phyloP scores from a whole-genome alignment of 345 rosid genomes.

The Arabis alpina region DNA sequence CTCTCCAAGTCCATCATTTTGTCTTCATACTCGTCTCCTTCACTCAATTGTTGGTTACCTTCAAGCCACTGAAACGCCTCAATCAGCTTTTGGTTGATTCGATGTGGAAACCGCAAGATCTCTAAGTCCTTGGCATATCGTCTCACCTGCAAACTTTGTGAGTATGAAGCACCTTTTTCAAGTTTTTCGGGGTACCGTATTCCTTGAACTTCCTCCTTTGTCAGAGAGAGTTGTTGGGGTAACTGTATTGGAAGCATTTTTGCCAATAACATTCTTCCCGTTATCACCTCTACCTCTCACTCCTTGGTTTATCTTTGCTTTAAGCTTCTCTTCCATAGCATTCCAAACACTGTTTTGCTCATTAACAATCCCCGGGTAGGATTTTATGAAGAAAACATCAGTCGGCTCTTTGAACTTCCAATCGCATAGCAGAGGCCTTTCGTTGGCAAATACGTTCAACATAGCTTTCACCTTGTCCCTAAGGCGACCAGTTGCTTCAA shows the following conservation, averaged over 20 bases:
- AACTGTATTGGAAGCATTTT: constrained; percentile 38
- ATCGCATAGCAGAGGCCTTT: constrained; percentile 35
- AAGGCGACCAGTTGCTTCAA: constrained; percentile 27
- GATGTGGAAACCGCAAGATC: constrained; percentile 68
- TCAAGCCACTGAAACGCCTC: constrained; percentile 39
- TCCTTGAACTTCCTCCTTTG: constrained; percentile 45
- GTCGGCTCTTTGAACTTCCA: constrained; percentile 46
- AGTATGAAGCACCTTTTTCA: constrained; percentile 70
- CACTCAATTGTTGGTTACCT: constrained; percentile 41
- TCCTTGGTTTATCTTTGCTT: constrained; percentile 5
- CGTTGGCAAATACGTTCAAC: constrained; percentile 29
- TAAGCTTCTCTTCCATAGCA: neutral
- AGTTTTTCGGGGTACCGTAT: constrained; percentile 49
- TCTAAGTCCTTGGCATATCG: constrained; percentile 65
- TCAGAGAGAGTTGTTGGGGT: constrained; percentile 44
- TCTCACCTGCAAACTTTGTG: constrained; percentile 93
- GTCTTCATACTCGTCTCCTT: constrained; percentile 54
- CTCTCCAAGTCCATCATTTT: constrained; percentile 57
- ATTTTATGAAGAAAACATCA: constrained; percentile 40
- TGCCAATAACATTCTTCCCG: constrained; percentile 34
- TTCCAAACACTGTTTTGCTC: constrained; percentile 11
- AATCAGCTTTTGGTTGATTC: constrained; percentile 68
- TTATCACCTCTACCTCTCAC: constrained; percentile 44
- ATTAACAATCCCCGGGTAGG: constrained; percentile 26
- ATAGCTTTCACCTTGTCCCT: constrained; percentile 12